These are phyloP conservation scores for Backusella sp. DNA, from an alignment of 192 early-diverging fungal genomes.

Conservation along the genomic window DNA sequence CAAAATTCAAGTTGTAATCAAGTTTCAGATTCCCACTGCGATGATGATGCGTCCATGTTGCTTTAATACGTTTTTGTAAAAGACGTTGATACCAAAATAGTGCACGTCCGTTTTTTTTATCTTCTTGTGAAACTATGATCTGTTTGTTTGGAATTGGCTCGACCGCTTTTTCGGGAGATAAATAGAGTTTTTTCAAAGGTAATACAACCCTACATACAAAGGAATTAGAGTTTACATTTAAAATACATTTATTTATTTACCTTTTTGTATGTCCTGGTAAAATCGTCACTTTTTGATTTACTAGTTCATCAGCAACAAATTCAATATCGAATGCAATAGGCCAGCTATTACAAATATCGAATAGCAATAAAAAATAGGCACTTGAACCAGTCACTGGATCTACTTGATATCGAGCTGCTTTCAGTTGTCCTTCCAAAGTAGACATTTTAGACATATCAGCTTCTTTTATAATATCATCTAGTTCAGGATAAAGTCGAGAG, in stretches of 20 bases:
- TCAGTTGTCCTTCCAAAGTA: constrained; percentile 9
- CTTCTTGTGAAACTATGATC: constrained; percentile 66
- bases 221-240: neutral
- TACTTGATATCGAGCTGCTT: neutral
- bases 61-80: constrained; percentile 54
- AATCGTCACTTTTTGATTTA: constrained; percentile 12
- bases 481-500: constrained; percentile 42
- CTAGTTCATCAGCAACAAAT: constrained; percentile 66
- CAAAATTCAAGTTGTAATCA: constrained; percentile 45
- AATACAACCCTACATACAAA: constrained; percentile 24
- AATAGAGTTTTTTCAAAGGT: constrained; percentile 58
- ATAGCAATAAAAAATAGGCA: constrained; percentile 69
- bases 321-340: constrained; percentile 67
- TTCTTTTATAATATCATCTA: neutral
- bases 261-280: constrained; percentile 31
- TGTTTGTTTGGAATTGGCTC: constrained; percentile 76
- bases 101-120: constrained; percentile 45
- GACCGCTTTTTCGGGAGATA: constrained; percentile 44
- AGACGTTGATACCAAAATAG: constrained; percentile 78
- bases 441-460: neutral
- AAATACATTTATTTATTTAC: neutral
- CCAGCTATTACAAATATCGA: constrained; percentile 78
- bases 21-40: constrained; percentile 55
- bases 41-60: constrained; percentile 43
- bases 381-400: constrained; percentile 32